A percentile compares a stretch with the other conserved stretches of the same genome.
phyloP scores from a whole-genome alignment of 805 yeast species.

The Groenewaldozyma salmanticensis region DNA sequence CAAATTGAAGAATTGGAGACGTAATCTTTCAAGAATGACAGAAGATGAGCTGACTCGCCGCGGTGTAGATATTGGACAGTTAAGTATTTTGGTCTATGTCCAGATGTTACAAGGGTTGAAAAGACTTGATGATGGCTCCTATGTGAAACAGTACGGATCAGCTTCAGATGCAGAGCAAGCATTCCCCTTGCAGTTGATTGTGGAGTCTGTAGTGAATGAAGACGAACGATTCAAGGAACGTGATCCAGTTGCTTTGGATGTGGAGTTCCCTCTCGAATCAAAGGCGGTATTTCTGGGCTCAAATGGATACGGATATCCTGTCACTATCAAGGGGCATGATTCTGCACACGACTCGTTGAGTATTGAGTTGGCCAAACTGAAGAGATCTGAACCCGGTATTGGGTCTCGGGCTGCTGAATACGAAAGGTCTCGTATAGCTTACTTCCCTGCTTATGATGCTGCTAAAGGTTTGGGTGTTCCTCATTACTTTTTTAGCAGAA shows the following conservation, averaged over 20 bases:
- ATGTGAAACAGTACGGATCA: slow-evolving; percentile 56
- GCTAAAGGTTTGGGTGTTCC: slow-evolving; percentile 47
- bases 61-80: slow-evolving; percentile 51
- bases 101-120: slow-evolving; percentile 67
- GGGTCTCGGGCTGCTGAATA: slow-evolving; percentile 51
- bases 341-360: slow-evolving; percentile 25
- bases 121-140: slow-evolving; percentile 64
- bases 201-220: slow-evolving; percentile 59
- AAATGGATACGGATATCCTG: slow-evolving; percentile 75
- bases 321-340: slow-evolving; percentile 35
- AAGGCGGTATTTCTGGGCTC: slow-evolving; percentile 75
- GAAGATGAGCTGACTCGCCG: slow-evolving; percentile 34
- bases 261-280: slow-evolving; percentile 70
- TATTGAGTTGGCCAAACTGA: slow-evolving; percentile 19
- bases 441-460: slow-evolving; percentile 56
- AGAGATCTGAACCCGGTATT: slow-evolving; percentile 46
- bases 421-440: slow-evolving; percentile 49
- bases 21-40: slow-evolving; percentile 32
- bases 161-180: slow-evolving; percentile 32
- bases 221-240: slow-evolving; percentile 68
- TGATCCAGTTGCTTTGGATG: slow-evolving; percentile 64
- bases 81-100: slow-evolving; percentile 59
- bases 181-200: slow-evolving; percentile 74
- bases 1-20: slow-evolving; percentile 39
- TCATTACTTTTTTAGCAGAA: slow-evolving; percentile 60